Evolutionary conservation across 805 yeast species (phyloP).

Genomic region (Tetrapisispora taiwanensis): DNA sequence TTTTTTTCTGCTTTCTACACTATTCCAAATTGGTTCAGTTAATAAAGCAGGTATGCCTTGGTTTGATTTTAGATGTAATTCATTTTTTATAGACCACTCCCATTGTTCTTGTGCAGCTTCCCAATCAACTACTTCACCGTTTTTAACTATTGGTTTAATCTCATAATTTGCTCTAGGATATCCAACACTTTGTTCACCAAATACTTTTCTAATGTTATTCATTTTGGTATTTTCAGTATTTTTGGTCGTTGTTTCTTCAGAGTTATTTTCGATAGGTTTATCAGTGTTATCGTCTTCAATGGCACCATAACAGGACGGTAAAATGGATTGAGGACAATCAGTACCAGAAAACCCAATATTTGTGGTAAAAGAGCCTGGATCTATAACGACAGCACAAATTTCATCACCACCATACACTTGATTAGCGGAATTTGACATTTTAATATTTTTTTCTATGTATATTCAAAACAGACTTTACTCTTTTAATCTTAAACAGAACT

Average conservation of each 20-base stretch:
- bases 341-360: conserved; percentile 90
- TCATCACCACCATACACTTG: conserved; percentile 62
- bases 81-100: conserved; percentile 44
- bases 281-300: conserved; percentile 5
- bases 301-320: conserved; percentile 62
- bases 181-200: conserved; percentile 35
- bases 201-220: conserved; percentile 13
- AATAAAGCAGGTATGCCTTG: conserved; percentile 50
- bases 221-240: conserved; percentile 10
- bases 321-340: conserved; percentile 66
- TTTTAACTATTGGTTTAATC: conserved; percentile 47
- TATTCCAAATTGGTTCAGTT: conserved; percentile 85
- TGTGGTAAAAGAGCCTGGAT: conserved; percentile 79
- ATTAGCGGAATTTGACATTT: conserved; percentile 33
- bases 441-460: background rate
- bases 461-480: no score
- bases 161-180: conserved; percentile 45
- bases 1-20: conserved; percentile 52
- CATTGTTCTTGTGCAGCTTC: conserved; percentile 74
- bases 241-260: conserved; percentile 4
- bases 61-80: conserved; percentile 37
- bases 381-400: conserved; percentile 81
- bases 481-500: no score
- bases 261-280: background rate
- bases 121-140: conserved; percentile 70